phyloP scores from a whole-genome alignment of 139 green algal genomes.

The Gonium pectorale region DNA sequence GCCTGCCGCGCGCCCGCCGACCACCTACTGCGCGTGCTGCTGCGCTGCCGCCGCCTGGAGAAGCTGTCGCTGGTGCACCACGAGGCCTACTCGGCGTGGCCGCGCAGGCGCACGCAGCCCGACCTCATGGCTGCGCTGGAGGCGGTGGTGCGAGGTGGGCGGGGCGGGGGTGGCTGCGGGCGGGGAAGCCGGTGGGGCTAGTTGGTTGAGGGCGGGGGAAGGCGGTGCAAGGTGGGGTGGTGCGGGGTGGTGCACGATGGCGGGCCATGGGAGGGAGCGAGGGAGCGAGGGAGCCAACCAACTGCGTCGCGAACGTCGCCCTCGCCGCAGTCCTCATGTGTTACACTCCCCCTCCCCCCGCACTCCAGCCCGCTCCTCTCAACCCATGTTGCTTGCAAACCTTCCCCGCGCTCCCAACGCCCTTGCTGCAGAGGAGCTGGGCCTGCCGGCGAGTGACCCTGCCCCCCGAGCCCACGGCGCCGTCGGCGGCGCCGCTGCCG shows the following conservation, averaged over 20 bases:
- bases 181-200: too few relatives aligned
- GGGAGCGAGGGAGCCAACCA: too few relatives aligned
- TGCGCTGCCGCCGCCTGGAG: conserved; percentile 28
- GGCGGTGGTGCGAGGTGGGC: conserved; percentile 14
- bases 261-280: too few relatives aligned
- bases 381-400: background rate
- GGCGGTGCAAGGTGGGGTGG: too few relatives aligned
- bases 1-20: conserved; percentile 25
- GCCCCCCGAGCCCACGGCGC: too few relatives aligned
- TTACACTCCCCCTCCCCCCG: background rate
- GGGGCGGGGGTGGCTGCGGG: background rate
- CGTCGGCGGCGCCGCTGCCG: background rate
- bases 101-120: background rate
- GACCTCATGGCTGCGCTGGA: background rate
- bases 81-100: conserved; percentile 20
- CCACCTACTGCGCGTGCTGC: conserved; percentile 35
- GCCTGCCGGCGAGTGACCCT: too few relatives aligned
- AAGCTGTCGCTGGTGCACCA: conserved; percentile 42
- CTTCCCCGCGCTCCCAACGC: background rate
- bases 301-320: too few relatives aligned
- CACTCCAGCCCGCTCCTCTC: background rate
- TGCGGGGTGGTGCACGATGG: too few relatives aligned
- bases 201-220: too few relatives aligned
- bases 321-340: too few relatives aligned
- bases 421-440: background rate